Base-by-base conservation (phyloP, 192 early-diverging fungal genomes). In the Coemansia sp. region DNA sequence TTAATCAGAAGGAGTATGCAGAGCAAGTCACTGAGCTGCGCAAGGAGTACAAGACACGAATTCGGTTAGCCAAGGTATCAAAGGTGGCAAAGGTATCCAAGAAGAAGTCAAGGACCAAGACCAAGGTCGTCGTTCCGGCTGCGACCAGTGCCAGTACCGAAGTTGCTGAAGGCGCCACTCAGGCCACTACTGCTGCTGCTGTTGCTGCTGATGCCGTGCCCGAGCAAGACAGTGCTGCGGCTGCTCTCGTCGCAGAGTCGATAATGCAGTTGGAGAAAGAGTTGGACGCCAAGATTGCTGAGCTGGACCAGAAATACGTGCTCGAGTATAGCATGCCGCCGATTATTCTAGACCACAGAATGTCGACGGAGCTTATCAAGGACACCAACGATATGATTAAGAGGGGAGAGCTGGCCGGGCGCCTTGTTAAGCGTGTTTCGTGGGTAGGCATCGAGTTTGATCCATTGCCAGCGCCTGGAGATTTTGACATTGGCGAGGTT, bases 401-500 rank as follows among this genome's bases (percentile, higher is more conserved):
- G 16, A 36, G 72, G 1, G 70, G 70, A 6, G 52, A 70, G 57
- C 66, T 81, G 8, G 66, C 69, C 0, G 79, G 78, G 1, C 61
- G 60, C 0, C 67, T 80, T 18, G 38, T 59, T 7, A 65, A 77
- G 51, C 72, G 75, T 24, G 65, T 74, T 52, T 36, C 57, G 57
- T 92, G 89, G 87, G 80, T 79, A 1, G 76, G 77, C 43, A 70
- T 98, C 44, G 87, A 79, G 42, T 93, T 97, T 74, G 85, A 89
- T 5, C 87, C 89, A 15, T 72, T 99, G 67, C 97, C 97, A 0
- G 75, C 80, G 16, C 87, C 89, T 47, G 97, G 97, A 62, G 87
- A 92, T 24, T 95, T 99, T 85, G 88, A 97, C 78, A 87, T 99
- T 42, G 71, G 86, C 41, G 76, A 88, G 70, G 95, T 99, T 2